Conservation (phyloP, 2,329 filamentous ascomycete species). For the Chrysoporthe deuterocubensis region DNA sequence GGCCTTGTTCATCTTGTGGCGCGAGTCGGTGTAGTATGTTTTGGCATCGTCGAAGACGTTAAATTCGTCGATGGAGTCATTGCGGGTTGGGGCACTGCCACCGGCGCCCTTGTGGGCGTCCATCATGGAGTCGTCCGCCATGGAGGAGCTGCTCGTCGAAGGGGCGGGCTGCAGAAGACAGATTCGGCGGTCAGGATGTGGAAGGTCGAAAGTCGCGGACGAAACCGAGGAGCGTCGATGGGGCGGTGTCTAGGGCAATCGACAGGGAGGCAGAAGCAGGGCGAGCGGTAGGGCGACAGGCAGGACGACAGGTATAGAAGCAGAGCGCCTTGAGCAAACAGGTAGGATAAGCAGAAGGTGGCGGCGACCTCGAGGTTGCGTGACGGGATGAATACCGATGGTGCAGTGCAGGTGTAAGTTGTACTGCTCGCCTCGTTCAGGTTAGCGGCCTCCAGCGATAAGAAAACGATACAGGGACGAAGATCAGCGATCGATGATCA, state of each 20-base stretch:
- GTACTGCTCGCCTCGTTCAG: constrained; percentile 20
- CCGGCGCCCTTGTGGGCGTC: constrained; percentile 22
- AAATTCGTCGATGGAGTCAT: constrained; percentile 50
- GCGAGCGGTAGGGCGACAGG: background rate
- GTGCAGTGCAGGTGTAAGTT: constrained; percentile 9
- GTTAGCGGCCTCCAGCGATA: constrained; percentile 24
- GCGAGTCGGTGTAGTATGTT: constrained; percentile 63
- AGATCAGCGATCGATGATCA: background rate
- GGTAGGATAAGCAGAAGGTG: constrained; percentile 5
- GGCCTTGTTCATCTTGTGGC: constrained; percentile 50
- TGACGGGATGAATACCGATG: constrained; percentile 16
- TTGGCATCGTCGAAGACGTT: constrained; percentile 60
- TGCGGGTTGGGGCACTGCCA: constrained; percentile 9
- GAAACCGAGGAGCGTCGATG: background rate
- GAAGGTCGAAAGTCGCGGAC: background rate
- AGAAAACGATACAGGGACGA: background rate
- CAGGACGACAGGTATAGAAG: background rate
- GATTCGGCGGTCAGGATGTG: background rate
- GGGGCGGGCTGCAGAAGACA: background rate
- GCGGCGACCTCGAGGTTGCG: constrained; percentile 18
- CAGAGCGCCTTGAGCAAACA: background rate
- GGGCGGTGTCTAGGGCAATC: constrained; percentile 1
- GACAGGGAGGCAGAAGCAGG: background rate
- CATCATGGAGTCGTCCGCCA: constrained; percentile 23
- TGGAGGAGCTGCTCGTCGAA: background rate